Base-by-base conservation (phyloP, 2,329 filamentous ascomycete genomes). In the Ceratocystis variospora region DNA sequence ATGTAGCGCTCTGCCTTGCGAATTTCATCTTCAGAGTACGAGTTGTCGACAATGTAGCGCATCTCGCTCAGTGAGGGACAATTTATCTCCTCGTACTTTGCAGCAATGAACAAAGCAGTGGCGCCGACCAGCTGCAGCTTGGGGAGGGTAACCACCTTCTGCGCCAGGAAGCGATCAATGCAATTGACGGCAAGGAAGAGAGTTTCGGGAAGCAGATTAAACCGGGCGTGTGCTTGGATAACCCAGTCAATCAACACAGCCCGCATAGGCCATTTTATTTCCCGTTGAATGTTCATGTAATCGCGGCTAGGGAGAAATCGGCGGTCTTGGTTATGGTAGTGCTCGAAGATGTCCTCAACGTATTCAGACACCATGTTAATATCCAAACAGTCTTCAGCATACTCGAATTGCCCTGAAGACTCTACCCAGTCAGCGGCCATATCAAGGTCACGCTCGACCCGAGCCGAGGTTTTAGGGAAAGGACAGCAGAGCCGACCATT, bases 51-150 rank as follows among this genome's bases (percentile, higher is more conserved):
- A 93, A 99, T 97, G 79, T 93, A 97, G 68, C 96, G 89, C 72
- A 99, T 96, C 79, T 99, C 94, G 69, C 88, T 84, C 25, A 99
- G 86, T 0, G 93, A 96, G 28, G 92, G 94, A 75, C 92, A 96
- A 76, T 96, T 96, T 79, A 99, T 96, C 78, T 99, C 94, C 76
- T 99, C 94, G 74, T 96, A 99, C 77, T 99, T 99, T 71, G 94
- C 89, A 12, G 94, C 94, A 68, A 99, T 87, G 72, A 97, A 92
- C 70, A 99, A 88, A 31, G 94, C 94, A 3, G 94, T 97, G 25
- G 94, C 93, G 61, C 94, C 94, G 63, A 97, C 94, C 17, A 99
- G 84, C 78, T 99, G 94, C 59, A 99, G 82, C 78, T 97, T 97
- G 69, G 88, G 89, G 15, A 97, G 83, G 1, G 94, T 97, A 44